These are phyloP conservation scores for Chaetomium sp. DNA, from an alignment of 2,329 filamentous ascomycete genomes.

Conservation along the genomic window DNA sequence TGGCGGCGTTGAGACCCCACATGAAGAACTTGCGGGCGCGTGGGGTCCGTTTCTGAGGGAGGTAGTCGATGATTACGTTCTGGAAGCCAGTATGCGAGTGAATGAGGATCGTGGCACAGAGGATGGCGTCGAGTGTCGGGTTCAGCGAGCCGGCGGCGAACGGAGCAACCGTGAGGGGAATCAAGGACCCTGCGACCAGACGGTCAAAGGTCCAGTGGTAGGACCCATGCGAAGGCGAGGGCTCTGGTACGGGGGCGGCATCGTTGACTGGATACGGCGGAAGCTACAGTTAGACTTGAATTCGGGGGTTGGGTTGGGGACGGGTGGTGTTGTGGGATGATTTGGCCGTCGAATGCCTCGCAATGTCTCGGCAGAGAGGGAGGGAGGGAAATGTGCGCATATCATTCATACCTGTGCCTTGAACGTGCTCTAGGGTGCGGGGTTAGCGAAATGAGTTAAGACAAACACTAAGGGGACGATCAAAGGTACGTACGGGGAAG, in stretches of 20 bases:
- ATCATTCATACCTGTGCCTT: conserved; percentile 59
- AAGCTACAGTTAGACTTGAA: conserved; percentile 16
- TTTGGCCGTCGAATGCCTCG: neutral
- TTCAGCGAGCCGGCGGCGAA: conserved; percentile 90
- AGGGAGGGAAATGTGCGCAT: conserved; percentile 17
- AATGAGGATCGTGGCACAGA: conserved; percentile 76
- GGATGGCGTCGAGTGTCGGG: conserved; percentile 77
- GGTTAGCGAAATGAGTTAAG: conserved; percentile 14
- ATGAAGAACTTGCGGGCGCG: conserved; percentile 58
- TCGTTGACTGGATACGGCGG: conserved; percentile 68
- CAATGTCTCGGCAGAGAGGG: neutral
- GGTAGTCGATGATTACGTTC: conserved; percentile 84
- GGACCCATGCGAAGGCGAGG: conserved; percentile 76
- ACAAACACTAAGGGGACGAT: neutral
- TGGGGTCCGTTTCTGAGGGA: conserved; percentile 66
- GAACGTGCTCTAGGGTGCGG: conserved; percentile 54
- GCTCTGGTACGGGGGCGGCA: conserved; percentile 64
- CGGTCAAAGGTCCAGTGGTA: conserved; percentile 99
- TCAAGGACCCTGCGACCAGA: conserved; percentile 68
- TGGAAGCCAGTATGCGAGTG: conserved; percentile 97
- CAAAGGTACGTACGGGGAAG: conserved; percentile 64
- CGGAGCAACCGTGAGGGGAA: conserved; percentile 82
- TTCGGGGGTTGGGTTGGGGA: neutral
- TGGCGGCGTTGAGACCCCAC: conserved; percentile 74
- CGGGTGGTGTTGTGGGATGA: neutral